These are phyloP conservation scores for Melampsora larici-populina DNA, from an alignment of 1,284 basidiomycete genomes.

Conservation along the genomic window DNA sequence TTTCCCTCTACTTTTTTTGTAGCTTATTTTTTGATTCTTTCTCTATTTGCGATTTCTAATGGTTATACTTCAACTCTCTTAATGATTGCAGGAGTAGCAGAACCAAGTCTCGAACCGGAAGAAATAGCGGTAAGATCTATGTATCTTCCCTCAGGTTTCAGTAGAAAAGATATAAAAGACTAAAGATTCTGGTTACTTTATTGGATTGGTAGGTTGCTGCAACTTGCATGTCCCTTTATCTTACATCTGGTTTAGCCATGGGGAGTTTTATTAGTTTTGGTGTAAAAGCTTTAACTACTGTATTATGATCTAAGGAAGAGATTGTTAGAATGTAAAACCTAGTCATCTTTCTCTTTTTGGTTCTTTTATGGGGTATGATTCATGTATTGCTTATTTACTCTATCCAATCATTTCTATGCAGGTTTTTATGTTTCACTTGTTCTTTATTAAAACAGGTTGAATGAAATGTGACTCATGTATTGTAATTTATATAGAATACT, in stretches of 20 bases:
- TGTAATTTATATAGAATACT: no score
- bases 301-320: neutral
- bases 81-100: slow-evolving; percentile 49
- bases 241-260: slow-evolving; percentile 46
- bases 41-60: slow-evolving; percentile 49
- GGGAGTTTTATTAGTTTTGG: slow-evolving; percentile 47
- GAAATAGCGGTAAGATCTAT: slow-evolving; percentile 48
- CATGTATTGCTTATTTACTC: no score
- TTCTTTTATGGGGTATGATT: no score
- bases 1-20: neutral
- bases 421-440: no score
- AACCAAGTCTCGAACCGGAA: slow-evolving; percentile 47
- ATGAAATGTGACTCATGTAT: no score
- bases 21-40: slow-evolving; percentile 49
- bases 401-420: no score
- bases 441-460: no score
- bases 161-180: neutral
- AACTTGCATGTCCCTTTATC: slow-evolving; percentile 48
- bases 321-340: no score
- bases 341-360: no score
- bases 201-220: slow-evolving; percentile 45
- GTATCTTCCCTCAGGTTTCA: no score
- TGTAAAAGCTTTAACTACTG: slow-evolving; percentile 42
- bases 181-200: neutral
- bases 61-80: slow-evolving; percentile 50